phyloP scores from a whole-genome alignment of 495 filamentous ascomycete species.

The Podospora didyma region DNA sequence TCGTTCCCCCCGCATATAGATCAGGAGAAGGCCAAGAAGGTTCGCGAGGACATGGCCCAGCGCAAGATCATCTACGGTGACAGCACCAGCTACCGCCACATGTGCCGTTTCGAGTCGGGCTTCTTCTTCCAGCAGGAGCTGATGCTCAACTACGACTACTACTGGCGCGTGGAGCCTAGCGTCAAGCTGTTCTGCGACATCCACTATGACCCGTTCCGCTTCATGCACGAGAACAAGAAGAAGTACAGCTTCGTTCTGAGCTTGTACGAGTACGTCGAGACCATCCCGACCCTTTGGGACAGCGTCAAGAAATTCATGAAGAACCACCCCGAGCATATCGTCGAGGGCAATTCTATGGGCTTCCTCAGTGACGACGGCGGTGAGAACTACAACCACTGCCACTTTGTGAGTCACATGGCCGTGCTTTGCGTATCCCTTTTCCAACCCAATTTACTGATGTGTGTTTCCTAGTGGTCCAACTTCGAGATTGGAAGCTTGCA shows the following conservation, averaged over 20 bases:
- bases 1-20: conserved; percentile 85
- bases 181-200: conserved; percentile 86
- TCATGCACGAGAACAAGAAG: conserved; percentile 83
- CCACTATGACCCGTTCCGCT: conserved; percentile 78
- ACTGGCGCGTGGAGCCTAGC: conserved; percentile 89
- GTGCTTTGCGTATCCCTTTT: conserved; percentile 16
- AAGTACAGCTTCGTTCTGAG: conserved; percentile 89
- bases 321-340: conserved; percentile 82
- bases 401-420: conserved; percentile 66
- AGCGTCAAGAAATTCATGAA: conserved; percentile 88
- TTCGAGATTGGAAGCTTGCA: conserved; percentile 84
- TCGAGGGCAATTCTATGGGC: conserved; percentile 76
- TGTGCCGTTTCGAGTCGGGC: conserved; percentile 91
- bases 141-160: conserved; percentile 84
- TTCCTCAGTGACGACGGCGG: conserved; percentile 91
- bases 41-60: conserved; percentile 78
- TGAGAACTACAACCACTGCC: conserved; percentile 89
- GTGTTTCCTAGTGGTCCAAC: conserved; percentile 90
- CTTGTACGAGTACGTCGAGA: conserved; percentile 92
- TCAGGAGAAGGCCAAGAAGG: conserved; percentile 74
- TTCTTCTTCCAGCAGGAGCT: conserved; percentile 87
- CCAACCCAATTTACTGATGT: background rate
- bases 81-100: conserved; percentile 85
- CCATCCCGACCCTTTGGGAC: conserved; percentile 93
- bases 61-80: conserved; percentile 94